Evolutionary conservation across 2,329 filamentous ascomycete genomes (phyloP).

Genomic region (Neurospora sp.): DNA sequence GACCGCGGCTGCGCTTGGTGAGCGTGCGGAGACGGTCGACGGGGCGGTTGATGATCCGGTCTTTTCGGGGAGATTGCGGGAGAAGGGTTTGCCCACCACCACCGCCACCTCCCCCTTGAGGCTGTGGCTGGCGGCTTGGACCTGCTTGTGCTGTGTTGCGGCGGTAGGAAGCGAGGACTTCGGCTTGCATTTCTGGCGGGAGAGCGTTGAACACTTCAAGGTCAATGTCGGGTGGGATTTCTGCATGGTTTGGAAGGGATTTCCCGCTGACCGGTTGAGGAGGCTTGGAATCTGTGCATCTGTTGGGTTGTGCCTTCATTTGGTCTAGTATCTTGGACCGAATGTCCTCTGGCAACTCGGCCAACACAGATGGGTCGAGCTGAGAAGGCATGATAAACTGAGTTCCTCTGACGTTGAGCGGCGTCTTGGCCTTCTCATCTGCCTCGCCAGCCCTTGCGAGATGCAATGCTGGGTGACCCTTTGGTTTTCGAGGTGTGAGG

Average conservation of each 20-base stretch:
- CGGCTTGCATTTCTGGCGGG: conserved; percentile 75
- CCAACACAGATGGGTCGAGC: conserved; percentile 69
- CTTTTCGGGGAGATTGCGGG: conserved; percentile 46
- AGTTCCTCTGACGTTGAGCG: conserved; percentile 72
- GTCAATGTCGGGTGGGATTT: conserved; percentile 68
- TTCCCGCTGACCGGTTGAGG: background rate
- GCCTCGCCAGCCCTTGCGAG: conserved; percentile 39
- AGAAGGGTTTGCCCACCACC: conserved; percentile 25
- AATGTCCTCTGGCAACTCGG: conserved; percentile 77
- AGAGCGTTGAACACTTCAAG: conserved; percentile 73
- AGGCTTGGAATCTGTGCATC: conserved; percentile 20
- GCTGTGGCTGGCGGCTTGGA: background rate
- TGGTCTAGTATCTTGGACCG: conserved; percentile 58
- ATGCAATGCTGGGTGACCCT: conserved; percentile 42
- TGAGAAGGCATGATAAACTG: conserved; percentile 87
- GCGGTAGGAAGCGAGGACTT: conserved; percentile 66
- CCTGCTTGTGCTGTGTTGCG: conserved; percentile 13
- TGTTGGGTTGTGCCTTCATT: background rate
- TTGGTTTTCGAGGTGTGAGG: conserved; percentile 42
- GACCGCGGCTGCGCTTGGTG: conserved; percentile 46
- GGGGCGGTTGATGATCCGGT: conserved; percentile 36
- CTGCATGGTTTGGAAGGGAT: conserved; percentile 2
- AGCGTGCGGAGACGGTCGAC: conserved; percentile 46
- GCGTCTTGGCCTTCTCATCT: conserved; percentile 49
- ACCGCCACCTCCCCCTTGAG: background rate